Conservation (phyloP, 140 eudicot species). For the Stevia rebaudiana region DNA sequence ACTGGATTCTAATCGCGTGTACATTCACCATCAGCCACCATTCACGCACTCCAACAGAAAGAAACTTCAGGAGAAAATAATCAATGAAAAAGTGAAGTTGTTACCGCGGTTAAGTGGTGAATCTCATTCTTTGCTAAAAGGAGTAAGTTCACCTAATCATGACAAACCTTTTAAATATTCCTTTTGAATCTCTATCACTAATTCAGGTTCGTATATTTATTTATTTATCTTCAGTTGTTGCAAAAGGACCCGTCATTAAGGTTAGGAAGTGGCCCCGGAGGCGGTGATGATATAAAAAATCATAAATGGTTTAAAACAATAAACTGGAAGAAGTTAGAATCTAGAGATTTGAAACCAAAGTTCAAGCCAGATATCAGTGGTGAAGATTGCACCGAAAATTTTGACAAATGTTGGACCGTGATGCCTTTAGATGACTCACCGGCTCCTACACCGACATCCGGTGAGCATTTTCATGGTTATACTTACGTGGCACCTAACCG, state of each 20-base stretch:
- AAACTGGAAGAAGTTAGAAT: constrained; percentile 89
- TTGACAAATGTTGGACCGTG: constrained; percentile 87
- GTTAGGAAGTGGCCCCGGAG: constrained; percentile 75
- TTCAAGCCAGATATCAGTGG: constrained; percentile 84
- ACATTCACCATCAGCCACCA: constrained; percentile 59
- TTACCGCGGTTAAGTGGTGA: constrained; percentile 73
- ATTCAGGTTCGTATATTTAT: not conserved
- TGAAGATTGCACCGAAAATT: constrained; percentile 76
- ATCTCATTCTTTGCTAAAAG: constrained; percentile 88
- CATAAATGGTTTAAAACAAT: constrained; percentile 78
- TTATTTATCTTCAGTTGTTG: constrained; percentile 37
- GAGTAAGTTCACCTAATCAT: constrained; percentile 46
- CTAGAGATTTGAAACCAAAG: constrained; percentile 60
- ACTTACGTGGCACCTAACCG: constrained; percentile 84
- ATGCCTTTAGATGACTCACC: constrained; percentile 95
- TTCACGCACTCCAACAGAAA: constrained; percentile 75
- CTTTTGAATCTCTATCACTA: not conserved
- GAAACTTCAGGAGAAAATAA: constrained; percentile 83
- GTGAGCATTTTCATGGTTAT: constrained; percentile 79
- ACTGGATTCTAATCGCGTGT: not conserved
- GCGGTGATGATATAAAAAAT: constrained; percentile 69
- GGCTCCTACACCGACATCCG: constrained; percentile 78
- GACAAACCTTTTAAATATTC: not conserved
- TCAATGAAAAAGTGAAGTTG: constrained; percentile 82
- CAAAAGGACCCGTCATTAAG: constrained; percentile 74